A percentile compares a stretch with the other conserved stretches of the same genome.
Evolutionary conservation across 78 protist genomes (phyloP).

Genomic region (Salpingoeca rosetta): DNA sequence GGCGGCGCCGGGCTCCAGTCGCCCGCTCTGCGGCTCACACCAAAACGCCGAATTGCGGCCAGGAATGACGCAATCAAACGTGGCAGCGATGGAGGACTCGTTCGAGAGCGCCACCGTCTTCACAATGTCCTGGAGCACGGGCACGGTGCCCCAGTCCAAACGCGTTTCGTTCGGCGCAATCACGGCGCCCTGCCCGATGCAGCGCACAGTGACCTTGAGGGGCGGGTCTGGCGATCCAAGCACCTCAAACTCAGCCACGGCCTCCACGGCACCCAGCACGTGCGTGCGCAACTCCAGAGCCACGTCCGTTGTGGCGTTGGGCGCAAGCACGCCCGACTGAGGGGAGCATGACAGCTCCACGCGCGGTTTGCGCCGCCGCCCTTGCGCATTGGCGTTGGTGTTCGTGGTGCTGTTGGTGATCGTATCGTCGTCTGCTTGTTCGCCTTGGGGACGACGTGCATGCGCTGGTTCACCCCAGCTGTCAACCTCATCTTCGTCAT

Average conservation of each 20-base stretch:
- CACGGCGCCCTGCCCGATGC: conserved; percentile 28
- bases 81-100: conserved; percentile 44
- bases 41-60: too few relatives aligned
- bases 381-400: too few relatives aligned
- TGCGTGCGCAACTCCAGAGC: neutral
- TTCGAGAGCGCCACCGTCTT: conserved; percentile 23
- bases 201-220: neutral
- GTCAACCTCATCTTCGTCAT: too few relatives aligned
- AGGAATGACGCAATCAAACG: neutral
- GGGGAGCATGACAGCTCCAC: neutral
- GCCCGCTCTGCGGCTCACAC: too few relatives aligned
- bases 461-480: too few relatives aligned
- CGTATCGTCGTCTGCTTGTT: too few relatives aligned
- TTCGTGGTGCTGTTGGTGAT: too few relatives aligned
- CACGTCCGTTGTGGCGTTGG: neutral
- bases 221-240: conserved; percentile 18
- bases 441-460: too few relatives aligned
- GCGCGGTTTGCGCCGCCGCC: too few relatives aligned
- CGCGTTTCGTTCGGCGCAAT: neutral
- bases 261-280: conserved; percentile 17
- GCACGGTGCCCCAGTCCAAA: conserved; percentile 25
- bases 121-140: conserved; percentile 23
- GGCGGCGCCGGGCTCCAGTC: conserved; percentile 2
- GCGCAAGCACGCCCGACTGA: neutral
- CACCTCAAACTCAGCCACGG: conserved; percentile 18